Evolutionary conservation across 2,329 filamentous ascomycete species (phyloP), one percentile per base, ranked within the genome.

Genomic region (Colletotrichum musicola): DNA sequence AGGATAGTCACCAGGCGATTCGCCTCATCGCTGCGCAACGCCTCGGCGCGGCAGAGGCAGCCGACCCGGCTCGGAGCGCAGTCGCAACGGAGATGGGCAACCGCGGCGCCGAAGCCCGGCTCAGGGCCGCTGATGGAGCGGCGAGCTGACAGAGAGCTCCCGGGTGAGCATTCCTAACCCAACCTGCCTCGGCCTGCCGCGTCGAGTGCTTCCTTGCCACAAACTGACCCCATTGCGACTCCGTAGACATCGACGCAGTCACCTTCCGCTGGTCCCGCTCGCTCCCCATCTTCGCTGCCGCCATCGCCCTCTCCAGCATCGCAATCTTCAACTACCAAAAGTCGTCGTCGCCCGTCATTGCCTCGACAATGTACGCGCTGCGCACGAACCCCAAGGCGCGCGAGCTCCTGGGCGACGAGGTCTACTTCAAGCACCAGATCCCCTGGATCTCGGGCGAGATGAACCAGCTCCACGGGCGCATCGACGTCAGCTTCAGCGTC

Each of bases 251-350:
- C 66, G 75, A 81, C 62, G 77, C 81, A 65, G 77, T 80, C 64
- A 77, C 76, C 56, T 88, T 89, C 77, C 85, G 86, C 73, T 95
- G 92, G 92, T 78, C 85, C 63, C 88, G 88, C 74, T 94, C 93
- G 1, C 81, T 97, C 40, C 95, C 95, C 62, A 83, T 97, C 78
- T 98, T 98, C 86, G 78, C 92, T 61, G 80, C 88, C 71, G 84
- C 93, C 71, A 89, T 97, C 74, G 87, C 88, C 56, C 85, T 86
- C 63, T 92, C 91, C 73, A 90, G 91, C 72, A 83, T 97, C 69
- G 93, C 92, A 73, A 98, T 99, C 81, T 98, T 99, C 92, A 99
- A 99, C 87, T 98, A 99, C 88, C 95, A 99, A 80, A 98, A 98
- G 81, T 89, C 91, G 65, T 94, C 93, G n/a, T 94, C 90, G 27